Evolutionary conservation across 2,329 filamentous ascomycete genomes (phyloP).

Genomic region (Pyrenophora teres): DNA sequence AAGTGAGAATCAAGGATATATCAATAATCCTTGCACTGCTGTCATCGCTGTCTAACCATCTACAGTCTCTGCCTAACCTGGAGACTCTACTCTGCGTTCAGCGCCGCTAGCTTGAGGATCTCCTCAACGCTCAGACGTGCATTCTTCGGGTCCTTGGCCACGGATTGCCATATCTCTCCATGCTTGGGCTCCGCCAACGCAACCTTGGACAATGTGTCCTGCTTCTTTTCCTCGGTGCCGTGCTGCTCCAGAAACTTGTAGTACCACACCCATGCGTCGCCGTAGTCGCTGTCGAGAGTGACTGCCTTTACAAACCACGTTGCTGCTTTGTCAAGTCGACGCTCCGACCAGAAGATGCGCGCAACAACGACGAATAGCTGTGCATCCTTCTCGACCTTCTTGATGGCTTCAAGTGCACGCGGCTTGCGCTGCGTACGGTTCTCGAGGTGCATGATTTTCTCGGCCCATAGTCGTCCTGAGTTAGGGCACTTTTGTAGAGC

Average conservation of each 20-base stretch:
- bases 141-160: slow-evolving; percentile 86
- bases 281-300: slow-evolving; percentile 80
- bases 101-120: slow-evolving; percentile 78
- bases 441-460: slow-evolving; percentile 95
- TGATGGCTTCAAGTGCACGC: slow-evolving; percentile 89
- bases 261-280: slow-evolving; percentile 98
- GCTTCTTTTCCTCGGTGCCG: slow-evolving; percentile 90
- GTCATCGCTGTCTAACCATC: too few relatives aligned
- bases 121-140: slow-evolving; percentile 76
- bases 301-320: slow-evolving; percentile 98
- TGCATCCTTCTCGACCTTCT: slow-evolving; percentile 93
- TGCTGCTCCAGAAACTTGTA: slow-evolving; percentile 91
- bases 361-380: slow-evolving; percentile 88
- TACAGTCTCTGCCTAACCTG: too few relatives aligned
- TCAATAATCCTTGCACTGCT: too few relatives aligned
- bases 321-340: slow-evolving; percentile 89
- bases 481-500: slow-evolving; percentile 89
- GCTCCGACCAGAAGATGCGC: slow-evolving; percentile 93
- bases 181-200: slow-evolving; percentile 84
- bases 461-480: slow-evolving; percentile 86
- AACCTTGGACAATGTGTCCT: slow-evolving; percentile 81
- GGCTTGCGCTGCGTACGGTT: slow-evolving; percentile 90
- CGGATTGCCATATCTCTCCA: slow-evolving; percentile 86
- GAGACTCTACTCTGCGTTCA: slow-evolving; percentile 51
- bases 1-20: too few relatives aligned